Evolutionary conservation across 352 stramenopile genomes (phyloP).

Genomic region (Globisporangium takayamanum): DNA sequence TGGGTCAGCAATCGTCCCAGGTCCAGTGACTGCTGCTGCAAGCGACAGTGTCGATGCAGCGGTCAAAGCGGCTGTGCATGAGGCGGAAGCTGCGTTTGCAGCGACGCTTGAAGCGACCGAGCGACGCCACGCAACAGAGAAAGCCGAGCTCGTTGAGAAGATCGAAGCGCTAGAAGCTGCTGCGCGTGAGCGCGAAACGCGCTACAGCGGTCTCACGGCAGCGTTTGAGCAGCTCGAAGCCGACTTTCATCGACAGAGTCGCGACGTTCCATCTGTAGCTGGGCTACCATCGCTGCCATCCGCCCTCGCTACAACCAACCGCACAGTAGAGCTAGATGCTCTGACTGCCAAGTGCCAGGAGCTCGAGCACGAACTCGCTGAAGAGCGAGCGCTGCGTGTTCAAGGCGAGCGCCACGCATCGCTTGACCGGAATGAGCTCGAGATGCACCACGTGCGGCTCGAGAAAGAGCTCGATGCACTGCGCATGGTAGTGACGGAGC

Average conservation of each 20-base stretch:
- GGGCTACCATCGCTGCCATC: too few relatives aligned
- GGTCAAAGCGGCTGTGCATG: neutral
- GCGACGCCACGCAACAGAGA: conserved; percentile 16
- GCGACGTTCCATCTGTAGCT: too few relatives aligned
- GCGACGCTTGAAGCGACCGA: conserved; percentile 19
- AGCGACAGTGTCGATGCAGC: neutral
- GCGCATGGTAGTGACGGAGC: conserved; percentile 14
- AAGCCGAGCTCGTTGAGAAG: conserved; percentile 24
- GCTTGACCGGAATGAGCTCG: conserved; percentile 27
- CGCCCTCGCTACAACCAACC: conserved; percentile 2
- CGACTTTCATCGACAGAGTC: conserved; percentile 17
- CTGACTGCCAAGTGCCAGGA: neutral
- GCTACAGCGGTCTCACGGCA: conserved; percentile 36
- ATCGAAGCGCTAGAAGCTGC: conserved; percentile 21
- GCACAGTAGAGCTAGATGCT: neutral
- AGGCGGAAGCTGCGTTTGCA: conserved; percentile 2
- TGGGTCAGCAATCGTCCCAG: neutral
- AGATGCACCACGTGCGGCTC: conserved; percentile 14
- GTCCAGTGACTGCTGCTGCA: neutral
- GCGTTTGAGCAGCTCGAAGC: conserved; percentile 47
- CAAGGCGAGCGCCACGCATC: conserved; percentile 19
- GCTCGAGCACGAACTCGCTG: conserved; percentile 17
- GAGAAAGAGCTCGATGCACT: conserved; percentile 19
- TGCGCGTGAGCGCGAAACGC: conserved; percentile 29
- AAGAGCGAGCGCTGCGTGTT: conserved; percentile 15